Base-by-base conservation (phyloP, 2,329 filamentous ascomycete genomes). In the Hymenoscyphus fructigenus region DNA sequence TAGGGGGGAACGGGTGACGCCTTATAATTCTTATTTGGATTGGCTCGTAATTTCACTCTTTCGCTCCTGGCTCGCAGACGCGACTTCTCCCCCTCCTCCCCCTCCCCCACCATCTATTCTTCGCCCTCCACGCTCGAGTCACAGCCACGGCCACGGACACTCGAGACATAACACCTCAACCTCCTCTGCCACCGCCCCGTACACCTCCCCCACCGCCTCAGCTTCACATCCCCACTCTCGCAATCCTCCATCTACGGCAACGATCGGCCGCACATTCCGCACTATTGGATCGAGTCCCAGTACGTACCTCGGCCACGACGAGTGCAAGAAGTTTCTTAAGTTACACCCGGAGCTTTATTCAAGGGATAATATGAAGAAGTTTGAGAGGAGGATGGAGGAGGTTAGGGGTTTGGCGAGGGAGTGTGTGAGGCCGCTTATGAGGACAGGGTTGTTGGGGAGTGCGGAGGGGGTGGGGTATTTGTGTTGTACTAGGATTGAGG, bases 61-160 rank as follows among this genome's bases (percentile, higher is more conserved):
- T 79, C 86, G 94, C 3, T 92, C 97, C 77, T 97, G 93, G 93
- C 83, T 97, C 6, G 92, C 92, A 3, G 93, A 97, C 72, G 94
- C 93, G 76, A 96, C 91, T 4, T 90, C 91, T 1, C 90, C 92
- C 0, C 84, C 89, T 3, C 86, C 87, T 0, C 78, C 83, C 0
- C 81, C 84, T 2, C 69, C 79, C 14, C 67, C 72, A 2, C 60
- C 65, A 78, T 82, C 67, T 68, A 80, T 70, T 63, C 62, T 34
- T 55, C 65, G 59, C 20, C 65, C 66, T 28, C 68, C 65, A 57
- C 64, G 74, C 63, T 61, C 69, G 6, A 47, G 26, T 61, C 64
- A 64, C 32, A 41, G 62, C 12, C 62, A 68, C 58, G 23, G 32
- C 9, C 47, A 32, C 23, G 32, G 32, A 1, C 60, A 59, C 26